phyloP scores from a whole-genome alignment of 2,329 filamentous ascomycete species.

The Teratosphaeria pseudoeucalypti region DNA sequence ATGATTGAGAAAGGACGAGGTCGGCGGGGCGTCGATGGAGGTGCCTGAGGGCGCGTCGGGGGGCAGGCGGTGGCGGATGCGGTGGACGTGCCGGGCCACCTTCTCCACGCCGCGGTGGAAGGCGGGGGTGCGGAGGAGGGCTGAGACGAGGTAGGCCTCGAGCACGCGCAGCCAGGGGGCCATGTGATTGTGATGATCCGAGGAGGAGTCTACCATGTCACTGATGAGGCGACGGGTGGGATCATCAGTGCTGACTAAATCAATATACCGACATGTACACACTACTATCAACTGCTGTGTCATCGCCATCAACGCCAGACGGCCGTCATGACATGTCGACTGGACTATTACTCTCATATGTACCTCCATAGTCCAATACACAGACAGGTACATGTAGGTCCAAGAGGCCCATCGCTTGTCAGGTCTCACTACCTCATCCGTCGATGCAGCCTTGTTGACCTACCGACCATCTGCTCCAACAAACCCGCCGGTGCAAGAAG shows the following conservation, averaged over 20 bases:
- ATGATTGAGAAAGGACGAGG: conserved; percentile 35
- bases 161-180: conserved; percentile 28
- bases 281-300: background rate
- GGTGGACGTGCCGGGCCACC: conserved; percentile 38
- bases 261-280: background rate
- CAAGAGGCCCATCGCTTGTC: background rate
- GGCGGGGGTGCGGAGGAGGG: conserved; percentile 43
- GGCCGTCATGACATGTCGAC: no score
- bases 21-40: conserved; percentile 31
- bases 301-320: background rate
- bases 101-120: conserved; percentile 46
- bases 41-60: conserved; percentile 39
- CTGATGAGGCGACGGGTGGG: no score
- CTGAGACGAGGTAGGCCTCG: conserved; percentile 26
- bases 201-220: no score
- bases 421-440: background rate
- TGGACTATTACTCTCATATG: no score
- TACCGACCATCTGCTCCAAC: background rate
- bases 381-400: background rate
- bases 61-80: conserved; percentile 37
- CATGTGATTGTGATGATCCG: conserved; percentile 9
- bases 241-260: background rate
- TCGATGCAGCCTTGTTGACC: background rate
- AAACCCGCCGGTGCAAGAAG: no score
- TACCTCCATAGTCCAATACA: background rate